A percentile compares a stretch with the other conserved stretches of the same genome.
phyloP scores from a whole-genome alignment of 2,329 filamentous ascomycete species.

The Phialemoniopsis sp. region DNA sequence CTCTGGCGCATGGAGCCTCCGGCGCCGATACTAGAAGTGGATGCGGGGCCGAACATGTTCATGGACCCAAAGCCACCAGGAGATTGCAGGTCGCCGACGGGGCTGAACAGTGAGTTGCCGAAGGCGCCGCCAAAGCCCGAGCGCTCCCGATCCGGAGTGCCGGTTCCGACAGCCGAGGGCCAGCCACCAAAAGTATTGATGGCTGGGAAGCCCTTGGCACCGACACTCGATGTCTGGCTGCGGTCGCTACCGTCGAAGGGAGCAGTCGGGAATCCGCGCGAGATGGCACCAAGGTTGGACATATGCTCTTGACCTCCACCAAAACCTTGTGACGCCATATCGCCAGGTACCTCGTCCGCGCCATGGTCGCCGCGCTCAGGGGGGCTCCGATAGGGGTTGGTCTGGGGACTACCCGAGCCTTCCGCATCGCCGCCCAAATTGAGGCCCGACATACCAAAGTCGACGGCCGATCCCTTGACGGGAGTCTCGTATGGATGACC shows the following conservation, averaged over 20 bases:
- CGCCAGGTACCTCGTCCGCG: conserved; percentile 22
- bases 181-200: conserved; percentile 61
- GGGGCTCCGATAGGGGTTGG: conserved; percentile 93
- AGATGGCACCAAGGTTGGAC: conserved; percentile 49
- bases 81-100: conserved; percentile 74
- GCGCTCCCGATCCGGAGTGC: conserved; percentile 65
- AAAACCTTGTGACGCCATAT: conserved; percentile 49
- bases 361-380: conserved; percentile 59
- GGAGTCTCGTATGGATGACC: conserved; percentile 47
- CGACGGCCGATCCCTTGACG: conserved; percentile 47
- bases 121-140: conserved; percentile 56
- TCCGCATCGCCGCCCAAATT: conserved; percentile 55
- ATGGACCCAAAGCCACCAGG: conserved; percentile 53
- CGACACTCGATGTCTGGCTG: conserved; percentile 87
- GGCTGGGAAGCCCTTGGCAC: conserved; percentile 67
- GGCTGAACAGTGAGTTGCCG: conserved; percentile 76
- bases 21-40: conserved; percentile 24
- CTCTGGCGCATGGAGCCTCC: conserved; percentile 69
- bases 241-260: conserved; percentile 74
- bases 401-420: conserved; percentile 84
- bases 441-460: conserved; percentile 60
- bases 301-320: conserved; percentile 36
- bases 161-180: conserved; percentile 52
- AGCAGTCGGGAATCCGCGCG: conserved; percentile 42
- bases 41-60: conserved; percentile 63